These are phyloP conservation scores for Hamamelis virginiana DNA, from an alignment of 164 flowering plant species.

Conservation along the genomic window DNA sequence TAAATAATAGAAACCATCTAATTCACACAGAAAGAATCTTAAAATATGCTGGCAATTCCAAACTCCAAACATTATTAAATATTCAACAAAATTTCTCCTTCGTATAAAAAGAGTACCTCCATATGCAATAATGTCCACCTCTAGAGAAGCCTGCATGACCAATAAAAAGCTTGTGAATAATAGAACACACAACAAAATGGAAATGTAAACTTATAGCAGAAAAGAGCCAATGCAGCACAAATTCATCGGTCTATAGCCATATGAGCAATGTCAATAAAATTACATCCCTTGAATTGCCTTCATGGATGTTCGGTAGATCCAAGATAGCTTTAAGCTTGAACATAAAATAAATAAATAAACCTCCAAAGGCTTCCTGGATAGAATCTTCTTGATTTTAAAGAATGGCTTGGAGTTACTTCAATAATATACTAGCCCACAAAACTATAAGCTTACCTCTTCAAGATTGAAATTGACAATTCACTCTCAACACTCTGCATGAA, in stretches of 20 bases:
- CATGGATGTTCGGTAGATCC: not conserved
- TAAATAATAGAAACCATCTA: not conserved
- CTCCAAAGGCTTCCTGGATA: too few species aligned
- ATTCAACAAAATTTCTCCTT: too few species aligned
- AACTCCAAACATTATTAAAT: not conserved
- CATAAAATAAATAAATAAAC: too few species aligned
- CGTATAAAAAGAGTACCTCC: constrained; percentile 73
- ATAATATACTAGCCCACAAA: not conserved
- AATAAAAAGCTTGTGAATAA: not conserved
- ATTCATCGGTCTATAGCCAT: not conserved
- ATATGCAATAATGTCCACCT: constrained; percentile 92
- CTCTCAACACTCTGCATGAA: too few species aligned
- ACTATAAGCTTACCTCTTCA: too few species aligned
- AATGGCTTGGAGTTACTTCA: not conserved
- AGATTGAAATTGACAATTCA: too few species aligned
- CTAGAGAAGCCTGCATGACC: constrained; percentile 58
- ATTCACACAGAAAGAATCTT: not conserved
- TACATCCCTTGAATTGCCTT: not conserved
- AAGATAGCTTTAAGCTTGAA: not conserved
- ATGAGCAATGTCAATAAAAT: not conserved
- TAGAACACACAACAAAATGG: not conserved
- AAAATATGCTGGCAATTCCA: not conserved
- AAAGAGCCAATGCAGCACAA: not conserved
- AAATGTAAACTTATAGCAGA: not conserved
- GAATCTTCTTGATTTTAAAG: not conserved